These are phyloP conservation scores for Coffea humblotiana DNA, from an alignment of 305 asterid species.

Conservation along the genomic window DNA sequence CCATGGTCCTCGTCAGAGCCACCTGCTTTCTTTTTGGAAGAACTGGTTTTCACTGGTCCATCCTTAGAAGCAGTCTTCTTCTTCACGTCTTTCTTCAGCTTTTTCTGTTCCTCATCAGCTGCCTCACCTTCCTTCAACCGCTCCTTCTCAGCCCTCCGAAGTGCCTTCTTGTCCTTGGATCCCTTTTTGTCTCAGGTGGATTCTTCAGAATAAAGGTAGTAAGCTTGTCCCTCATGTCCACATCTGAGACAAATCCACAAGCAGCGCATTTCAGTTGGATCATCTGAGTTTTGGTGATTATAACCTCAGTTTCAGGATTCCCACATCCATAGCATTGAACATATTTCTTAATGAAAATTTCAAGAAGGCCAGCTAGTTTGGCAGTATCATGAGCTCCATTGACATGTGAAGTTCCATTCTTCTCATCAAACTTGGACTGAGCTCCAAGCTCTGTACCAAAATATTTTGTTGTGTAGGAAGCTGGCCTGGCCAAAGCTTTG, in stretches of 20 bases:
- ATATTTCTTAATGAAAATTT: slow-evolving; percentile 40
- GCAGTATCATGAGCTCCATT: slow-evolving; percentile 48
- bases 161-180: slow-evolving; percentile 39
- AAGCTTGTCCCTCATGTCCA: slow-evolving; percentile 48
- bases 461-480: slow-evolving; percentile 43
- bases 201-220: slow-evolving; percentile 42
- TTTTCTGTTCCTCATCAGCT: slow-evolving; percentile 44
- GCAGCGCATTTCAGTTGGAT: slow-evolving; percentile 46
- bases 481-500: slow-evolving; percentile 46
- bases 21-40: slow-evolving; percentile 34
- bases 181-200: slow-evolving; percentile 45
- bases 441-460: slow-evolving; percentile 51
- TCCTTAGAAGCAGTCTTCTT: slow-evolving; percentile 40
- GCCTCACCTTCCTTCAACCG: slow-evolving; percentile 44
- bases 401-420: slow-evolving; percentile 45
- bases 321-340: slow-evolving; percentile 49
- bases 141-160: slow-evolving; percentile 45
- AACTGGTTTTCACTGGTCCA: slow-evolving; percentile 14
- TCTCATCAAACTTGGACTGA: slow-evolving; percentile 48
- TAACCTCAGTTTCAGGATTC: slow-evolving; percentile 42
- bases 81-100: slow-evolving; percentile 38
- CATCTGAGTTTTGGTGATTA: slow-evolving; percentile 43
- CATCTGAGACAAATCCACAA: slow-evolving; percentile 44
- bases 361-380: slow-evolving; percentile 47
- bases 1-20: slow-evolving; percentile 39